These are phyloP conservation scores for Neurospora hispaniola DNA, from an alignment of 495 filamentous ascomycete genomes.

Conservation along the genomic window DNA sequence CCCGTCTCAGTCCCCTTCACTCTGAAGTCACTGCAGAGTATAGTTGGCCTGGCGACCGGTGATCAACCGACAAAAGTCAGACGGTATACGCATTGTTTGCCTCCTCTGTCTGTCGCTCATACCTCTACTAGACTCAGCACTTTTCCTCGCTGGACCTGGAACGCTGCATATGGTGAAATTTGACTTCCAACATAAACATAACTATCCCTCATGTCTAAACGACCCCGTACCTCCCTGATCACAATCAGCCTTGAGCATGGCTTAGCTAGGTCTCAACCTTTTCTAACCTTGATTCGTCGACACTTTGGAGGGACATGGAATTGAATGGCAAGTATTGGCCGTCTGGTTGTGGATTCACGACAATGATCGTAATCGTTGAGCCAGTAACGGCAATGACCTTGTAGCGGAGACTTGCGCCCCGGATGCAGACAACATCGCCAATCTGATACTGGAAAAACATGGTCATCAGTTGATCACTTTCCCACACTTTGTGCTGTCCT, in stretches of 20 bases:
- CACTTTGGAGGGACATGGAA: constrained; percentile 8
- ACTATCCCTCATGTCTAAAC: background rate
- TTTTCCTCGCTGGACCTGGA: background rate
- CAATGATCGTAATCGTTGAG: constrained; percentile 16
- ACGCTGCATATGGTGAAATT: background rate
- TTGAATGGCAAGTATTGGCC: constrained; percentile 12
- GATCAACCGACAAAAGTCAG: background rate
- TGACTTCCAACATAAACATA: background rate
- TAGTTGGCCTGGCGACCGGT: background rate
- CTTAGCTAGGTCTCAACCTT: background rate
- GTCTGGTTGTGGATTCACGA: constrained; percentile 18
- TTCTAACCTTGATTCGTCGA: constrained; percentile 18
- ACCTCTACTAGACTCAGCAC: background rate
- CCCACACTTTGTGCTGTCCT: background rate
- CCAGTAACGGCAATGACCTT: constrained; percentile 16
- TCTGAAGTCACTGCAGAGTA: background rate
- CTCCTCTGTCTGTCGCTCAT: background rate
- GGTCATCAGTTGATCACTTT: background rate
- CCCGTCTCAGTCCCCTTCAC: background rate
- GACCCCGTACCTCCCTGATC: background rate
- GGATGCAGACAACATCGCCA: constrained; percentile 15
- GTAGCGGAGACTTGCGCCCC: constrained; percentile 12
- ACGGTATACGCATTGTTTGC: background rate
- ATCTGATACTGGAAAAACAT: background rate
- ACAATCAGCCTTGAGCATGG: background rate